Conservation (phyloP, 73 alveolate species). For the Paramecium primaurelia region DNA sequence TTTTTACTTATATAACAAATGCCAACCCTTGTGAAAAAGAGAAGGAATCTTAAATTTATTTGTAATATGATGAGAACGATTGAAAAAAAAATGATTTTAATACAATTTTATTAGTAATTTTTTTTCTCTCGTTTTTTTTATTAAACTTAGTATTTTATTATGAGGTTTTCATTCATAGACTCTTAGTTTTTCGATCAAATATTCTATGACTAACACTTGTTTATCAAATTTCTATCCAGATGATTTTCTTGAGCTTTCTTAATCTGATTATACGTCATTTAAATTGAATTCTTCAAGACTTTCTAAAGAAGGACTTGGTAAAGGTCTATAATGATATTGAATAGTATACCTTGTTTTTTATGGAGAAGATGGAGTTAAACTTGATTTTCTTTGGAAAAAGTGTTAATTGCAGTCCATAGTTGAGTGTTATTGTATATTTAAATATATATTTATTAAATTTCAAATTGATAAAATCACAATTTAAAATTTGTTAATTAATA, state of each 20-base stretch:
- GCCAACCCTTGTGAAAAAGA: neutral
- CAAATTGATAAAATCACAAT: constrained; percentile 5
- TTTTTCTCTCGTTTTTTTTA: neutral
- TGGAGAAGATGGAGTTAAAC: neutral
- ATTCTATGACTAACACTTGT: neutral
- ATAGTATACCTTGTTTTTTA: neutral
- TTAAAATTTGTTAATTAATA: neutral
- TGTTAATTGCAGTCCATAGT: neutral
- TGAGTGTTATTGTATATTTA: neutral
- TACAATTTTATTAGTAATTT: neutral
- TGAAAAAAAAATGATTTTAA: neutral
- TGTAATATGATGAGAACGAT: neutral
- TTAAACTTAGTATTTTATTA: neutral
- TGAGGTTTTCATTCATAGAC: neutral
- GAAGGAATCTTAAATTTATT: neutral
- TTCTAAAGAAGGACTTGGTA: neutral
- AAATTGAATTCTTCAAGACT: neutral
- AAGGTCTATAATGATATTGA: neutral
- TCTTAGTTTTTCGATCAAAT: neutral
- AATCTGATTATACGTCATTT: neutral
- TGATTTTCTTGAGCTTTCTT: neutral
- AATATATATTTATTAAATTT: constrained; percentile 13
- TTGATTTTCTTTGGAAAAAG: neutral
- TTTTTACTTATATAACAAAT: neutral
- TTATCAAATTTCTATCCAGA: neutral